phyloP scores from a whole-genome alignment of 331 rosid genomes.

The Malus hybrid region DNA sequence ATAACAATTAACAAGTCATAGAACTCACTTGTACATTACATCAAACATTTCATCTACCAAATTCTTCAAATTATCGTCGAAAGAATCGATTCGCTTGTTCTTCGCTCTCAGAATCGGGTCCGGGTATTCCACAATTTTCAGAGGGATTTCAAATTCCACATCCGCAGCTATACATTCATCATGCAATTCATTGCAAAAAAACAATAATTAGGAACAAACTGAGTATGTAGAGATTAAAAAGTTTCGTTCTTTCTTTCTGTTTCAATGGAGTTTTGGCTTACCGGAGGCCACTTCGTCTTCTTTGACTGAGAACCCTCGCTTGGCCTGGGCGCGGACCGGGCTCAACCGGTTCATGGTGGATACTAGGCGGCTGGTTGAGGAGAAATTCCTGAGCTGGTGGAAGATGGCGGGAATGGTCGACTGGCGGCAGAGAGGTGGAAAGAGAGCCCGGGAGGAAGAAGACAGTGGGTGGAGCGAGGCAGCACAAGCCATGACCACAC shows the following conservation, averaged over 20 bases:
- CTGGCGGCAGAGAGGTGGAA: slow-evolving; percentile 15
- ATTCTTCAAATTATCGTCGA: slow-evolving; percentile 67
- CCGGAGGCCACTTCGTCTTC: slow-evolving; percentile 58
- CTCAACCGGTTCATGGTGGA: slow-evolving; percentile 4
- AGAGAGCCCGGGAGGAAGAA: slow-evolving; percentile 7
- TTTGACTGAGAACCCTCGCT: slow-evolving; percentile 34
- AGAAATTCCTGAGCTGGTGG: slow-evolving; percentile 14
- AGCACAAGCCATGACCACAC: slow-evolving; percentile 39
- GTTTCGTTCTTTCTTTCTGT: neutral
- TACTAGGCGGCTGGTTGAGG: slow-evolving; percentile 15
- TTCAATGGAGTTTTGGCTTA: slow-evolving; percentile 13
- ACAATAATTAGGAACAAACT: neutral
- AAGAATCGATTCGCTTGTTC: slow-evolving; percentile 58
- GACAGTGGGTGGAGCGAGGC: slow-evolving; percentile 19
- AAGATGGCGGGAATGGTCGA: slow-evolving; percentile 24
- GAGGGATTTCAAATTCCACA: slow-evolving; percentile 62
- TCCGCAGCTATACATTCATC: slow-evolving; percentile 35
- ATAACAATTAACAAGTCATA: neutral
- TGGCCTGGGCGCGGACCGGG: slow-evolving; percentile 44
- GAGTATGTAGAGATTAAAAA: neutral
- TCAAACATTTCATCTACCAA: slow-evolving; percentile 81
- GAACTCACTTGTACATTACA: slow-evolving; percentile 77
- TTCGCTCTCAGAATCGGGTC: slow-evolving; percentile 61
- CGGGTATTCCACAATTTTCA: slow-evolving; percentile 65
- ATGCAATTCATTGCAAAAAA: neutral